Evolutionary conservation across 1,139 yeast species (phyloP).

Genomic region (Sugiyamaella japonica): DNA sequence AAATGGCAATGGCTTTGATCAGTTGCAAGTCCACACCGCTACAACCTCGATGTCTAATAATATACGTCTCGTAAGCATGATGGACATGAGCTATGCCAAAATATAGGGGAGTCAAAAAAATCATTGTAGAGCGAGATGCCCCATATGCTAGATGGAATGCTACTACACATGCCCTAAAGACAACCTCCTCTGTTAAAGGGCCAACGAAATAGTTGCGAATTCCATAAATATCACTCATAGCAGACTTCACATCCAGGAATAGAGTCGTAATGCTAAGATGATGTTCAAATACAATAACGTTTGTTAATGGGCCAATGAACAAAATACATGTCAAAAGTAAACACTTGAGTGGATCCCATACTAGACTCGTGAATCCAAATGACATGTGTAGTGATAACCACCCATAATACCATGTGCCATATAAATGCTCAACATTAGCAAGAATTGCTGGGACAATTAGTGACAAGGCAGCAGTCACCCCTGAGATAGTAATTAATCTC

Average conservation of each 20-base stretch:
- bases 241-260: constrained; percentile 20
- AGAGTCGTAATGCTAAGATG: constrained; percentile 26
- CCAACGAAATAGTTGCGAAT: constrained; percentile 71
- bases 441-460: constrained; percentile 27
- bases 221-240: constrained; percentile 48
- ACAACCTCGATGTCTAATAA: constrained; percentile 16
- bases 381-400: constrained; percentile 33
- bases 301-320: constrained; percentile 62
- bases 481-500: constrained; percentile 40
- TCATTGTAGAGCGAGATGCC: constrained; percentile 33
- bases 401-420: constrained; percentile 28
- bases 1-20: constrained; percentile 34
- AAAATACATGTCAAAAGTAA: constrained; percentile 36
- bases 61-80: constrained; percentile 64
- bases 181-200: constrained; percentile 84
- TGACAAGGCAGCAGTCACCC: constrained; percentile 34
- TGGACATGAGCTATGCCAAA: constrained; percentile 94
- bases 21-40: not conserved
- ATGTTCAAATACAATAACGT: constrained; percentile 40
- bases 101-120: constrained; percentile 58
- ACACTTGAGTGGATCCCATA: constrained; percentile 29
- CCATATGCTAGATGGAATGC: constrained; percentile 40
- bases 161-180: constrained; percentile 66
- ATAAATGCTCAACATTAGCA: constrained; percentile 20
- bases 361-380: constrained; percentile 23